Percentiles rank a stretch among this genome's conserved stretches.
Evolutionary conservation across 2,329 filamentous ascomycete genomes (phyloP).

Genomic region (Penicillium sclerotiorum): DNA sequence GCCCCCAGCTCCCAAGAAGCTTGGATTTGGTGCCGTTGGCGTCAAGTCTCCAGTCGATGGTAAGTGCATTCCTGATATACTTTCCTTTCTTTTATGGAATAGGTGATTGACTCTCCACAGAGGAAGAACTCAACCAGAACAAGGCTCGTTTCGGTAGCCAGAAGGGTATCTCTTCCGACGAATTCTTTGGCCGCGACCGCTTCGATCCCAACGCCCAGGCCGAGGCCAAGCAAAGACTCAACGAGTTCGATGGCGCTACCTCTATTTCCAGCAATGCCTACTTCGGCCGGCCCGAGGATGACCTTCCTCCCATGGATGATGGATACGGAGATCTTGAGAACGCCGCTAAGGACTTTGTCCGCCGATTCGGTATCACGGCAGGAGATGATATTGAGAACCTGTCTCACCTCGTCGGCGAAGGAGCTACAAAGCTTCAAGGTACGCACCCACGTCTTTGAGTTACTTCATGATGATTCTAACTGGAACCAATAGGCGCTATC

Average conservation of each 20-base stretch:
- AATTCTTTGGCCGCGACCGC: constrained; percentile 91
- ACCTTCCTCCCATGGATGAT: constrained; percentile 66
- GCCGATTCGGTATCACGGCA: constrained; percentile 92
- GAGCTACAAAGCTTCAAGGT: constrained; percentile 80
- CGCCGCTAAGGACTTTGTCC: constrained; percentile 94
- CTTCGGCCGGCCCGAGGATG: constrained; percentile 90
- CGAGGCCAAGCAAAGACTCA: constrained; percentile 84
- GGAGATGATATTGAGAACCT: constrained; percentile 95
- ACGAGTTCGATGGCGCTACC: constrained; percentile 89
- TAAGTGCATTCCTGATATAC: too few relatives aligned
- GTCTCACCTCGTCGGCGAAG: constrained; percentile 79
- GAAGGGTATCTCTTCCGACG: constrained; percentile 96
- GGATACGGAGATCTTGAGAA: constrained; percentile 85
- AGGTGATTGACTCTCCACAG: too few relatives aligned
- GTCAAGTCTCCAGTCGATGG: constrained; percentile 70
- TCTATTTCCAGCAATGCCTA: constrained; percentile 96
- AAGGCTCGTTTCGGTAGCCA: constrained; percentile 86
- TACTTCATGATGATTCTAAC: constrained; percentile 12
- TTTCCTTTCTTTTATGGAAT: too few relatives aligned
- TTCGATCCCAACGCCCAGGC: constrained; percentile 79
- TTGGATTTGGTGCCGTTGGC: constrained; percentile 85
- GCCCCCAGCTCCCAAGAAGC: constrained; percentile 69
- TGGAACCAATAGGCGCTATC: constrained; percentile 43
- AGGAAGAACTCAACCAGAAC: constrained; percentile 80
- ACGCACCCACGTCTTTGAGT: constrained; percentile 35